Conservation (phyloP, 257 asterid genomes). For the Voacanga thouarsii region DNA sequence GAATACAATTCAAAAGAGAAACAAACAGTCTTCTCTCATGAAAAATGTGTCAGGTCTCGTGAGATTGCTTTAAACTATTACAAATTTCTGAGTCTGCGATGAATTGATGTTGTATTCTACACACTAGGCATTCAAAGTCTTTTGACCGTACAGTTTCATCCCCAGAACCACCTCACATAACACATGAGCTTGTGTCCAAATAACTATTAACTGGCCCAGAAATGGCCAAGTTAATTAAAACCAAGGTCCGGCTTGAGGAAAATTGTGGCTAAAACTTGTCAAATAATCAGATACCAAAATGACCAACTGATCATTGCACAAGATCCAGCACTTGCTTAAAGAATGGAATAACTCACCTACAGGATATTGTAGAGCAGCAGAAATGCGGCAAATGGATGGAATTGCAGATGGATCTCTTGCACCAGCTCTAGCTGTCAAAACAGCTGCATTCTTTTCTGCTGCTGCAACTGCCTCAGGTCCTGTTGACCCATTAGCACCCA, state of each 20-base stretch:
- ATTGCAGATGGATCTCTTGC: slow-evolving; percentile 95
- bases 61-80: neutral
- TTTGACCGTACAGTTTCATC: neutral
- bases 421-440: slow-evolving; percentile 97
- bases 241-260: neutral
- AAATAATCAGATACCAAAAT: neutral
- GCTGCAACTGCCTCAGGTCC: slow-evolving; percentile 88
- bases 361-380: slow-evolving; percentile 93
- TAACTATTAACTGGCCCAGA: neutral
- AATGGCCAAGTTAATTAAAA: neutral
- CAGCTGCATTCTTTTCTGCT: slow-evolving; percentile 87
- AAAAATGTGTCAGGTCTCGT: neutral
- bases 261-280: neutral
- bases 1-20: neutral
- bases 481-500: slow-evolving; percentile 73
- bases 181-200: neutral
- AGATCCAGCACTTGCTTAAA: neutral
- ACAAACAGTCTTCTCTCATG: neutral
- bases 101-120: neutral
- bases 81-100: neutral
- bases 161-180: neutral
- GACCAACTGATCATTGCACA: neutral
- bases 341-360: slow-evolving; percentile 57
- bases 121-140: neutral
- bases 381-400: slow-evolving; percentile 95